phyloP scores from a whole-genome alignment of 352 stramenopile genomes.

The Lagenidium giganteum region DNA sequence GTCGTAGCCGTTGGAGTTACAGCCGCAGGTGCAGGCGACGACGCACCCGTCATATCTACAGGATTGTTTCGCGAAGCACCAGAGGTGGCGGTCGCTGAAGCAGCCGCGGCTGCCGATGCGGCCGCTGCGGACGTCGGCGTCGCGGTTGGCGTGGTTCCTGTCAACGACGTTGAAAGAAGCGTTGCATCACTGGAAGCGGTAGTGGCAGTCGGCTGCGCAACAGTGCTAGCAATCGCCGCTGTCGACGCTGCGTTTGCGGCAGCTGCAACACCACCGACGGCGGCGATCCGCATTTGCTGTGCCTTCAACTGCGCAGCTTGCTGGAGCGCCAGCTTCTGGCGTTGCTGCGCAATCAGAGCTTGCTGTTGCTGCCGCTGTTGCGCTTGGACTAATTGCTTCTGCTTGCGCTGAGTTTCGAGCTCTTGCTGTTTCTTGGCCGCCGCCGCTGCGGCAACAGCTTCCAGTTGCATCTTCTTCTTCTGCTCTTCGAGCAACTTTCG shows the following conservation, averaged over 20 bases:
- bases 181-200: slow-evolving; percentile 11
- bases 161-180: slow-evolving; percentile 4
- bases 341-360: slow-evolving; percentile 14
- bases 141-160: background rate
- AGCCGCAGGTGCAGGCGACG: slow-evolving; percentile 13
- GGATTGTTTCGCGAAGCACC: slow-evolving; percentile 36
- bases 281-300: slow-evolving; percentile 18
- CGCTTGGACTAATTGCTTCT: slow-evolving; percentile 43
- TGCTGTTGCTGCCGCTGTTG: slow-evolving; percentile 40
- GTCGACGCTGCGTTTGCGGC: slow-evolving; percentile 26
- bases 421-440: slow-evolving; percentile 52
- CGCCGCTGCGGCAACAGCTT: slow-evolving; percentile 40
- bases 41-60: slow-evolving; percentile 35
- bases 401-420: slow-evolving; percentile 53
- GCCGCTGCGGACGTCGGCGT: background rate
- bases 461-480: slow-evolving; percentile 64
- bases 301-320: slow-evolving; percentile 11
- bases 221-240: slow-evolving; percentile 3
- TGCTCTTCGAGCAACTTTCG: slow-evolving; percentile 65
- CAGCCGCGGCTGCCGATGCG: slow-evolving; percentile 10
- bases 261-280: slow-evolving; percentile 26
- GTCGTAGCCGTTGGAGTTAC: slow-evolving; percentile 4
- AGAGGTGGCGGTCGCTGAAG: slow-evolving; percentile 15
- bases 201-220: slow-evolving; percentile 6
- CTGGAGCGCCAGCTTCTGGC: slow-evolving; percentile 40